These are phyloP conservation scores for Colletotrichum sansevieriae DNA, from an alignment of 2,329 filamentous ascomycete genomes.

Conservation along the genomic window DNA sequence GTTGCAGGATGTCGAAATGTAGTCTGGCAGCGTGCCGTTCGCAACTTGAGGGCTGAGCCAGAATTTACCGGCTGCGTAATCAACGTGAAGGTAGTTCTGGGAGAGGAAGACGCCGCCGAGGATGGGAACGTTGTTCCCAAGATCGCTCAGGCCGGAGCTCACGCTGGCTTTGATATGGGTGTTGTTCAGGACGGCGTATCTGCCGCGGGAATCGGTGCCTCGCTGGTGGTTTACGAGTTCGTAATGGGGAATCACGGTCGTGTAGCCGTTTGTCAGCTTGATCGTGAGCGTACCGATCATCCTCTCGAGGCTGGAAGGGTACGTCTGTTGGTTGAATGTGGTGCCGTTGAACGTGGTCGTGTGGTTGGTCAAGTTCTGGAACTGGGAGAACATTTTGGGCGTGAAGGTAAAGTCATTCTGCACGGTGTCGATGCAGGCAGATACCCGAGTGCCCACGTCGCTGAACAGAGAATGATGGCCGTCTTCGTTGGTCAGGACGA, in stretches of 20 bases:
- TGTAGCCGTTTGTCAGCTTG: conserved; percentile 41
- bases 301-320: conserved; percentile 28
- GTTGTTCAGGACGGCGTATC: conserved; percentile 37
- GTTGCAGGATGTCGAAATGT: conserved; percentile 34
- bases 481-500: conserved; percentile 40
- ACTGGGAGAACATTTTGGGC: conserved; percentile 35
- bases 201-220: conserved; percentile 39
- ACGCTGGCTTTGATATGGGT: conserved; percentile 35
- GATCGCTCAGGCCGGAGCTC: conserved; percentile 34
- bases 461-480: conserved; percentile 40
- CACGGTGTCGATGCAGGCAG: conserved; percentile 43
- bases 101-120: conserved; percentile 42
- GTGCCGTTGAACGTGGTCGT: conserved; percentile 12
- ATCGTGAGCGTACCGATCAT: conserved; percentile 40
- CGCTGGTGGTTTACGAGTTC: conserved; percentile 39
- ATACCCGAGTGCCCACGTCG: conserved; percentile 33
- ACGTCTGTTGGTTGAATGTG: conserved; percentile 5
- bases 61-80: conserved; percentile 38
- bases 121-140: conserved; percentile 39
- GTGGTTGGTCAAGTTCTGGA: conserved; percentile 31
- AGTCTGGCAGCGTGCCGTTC: conserved; percentile 33
- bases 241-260: conserved; percentile 42
- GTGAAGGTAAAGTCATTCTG: conserved; percentile 42
- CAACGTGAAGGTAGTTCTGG: conserved; percentile 42
- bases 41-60: conserved; percentile 41